A percentile compares a stretch with the other conserved stretches of the same genome.
phyloP scores from a whole-genome alignment of 306 rosid species.

The Oemleria cerasiformis region DNA sequence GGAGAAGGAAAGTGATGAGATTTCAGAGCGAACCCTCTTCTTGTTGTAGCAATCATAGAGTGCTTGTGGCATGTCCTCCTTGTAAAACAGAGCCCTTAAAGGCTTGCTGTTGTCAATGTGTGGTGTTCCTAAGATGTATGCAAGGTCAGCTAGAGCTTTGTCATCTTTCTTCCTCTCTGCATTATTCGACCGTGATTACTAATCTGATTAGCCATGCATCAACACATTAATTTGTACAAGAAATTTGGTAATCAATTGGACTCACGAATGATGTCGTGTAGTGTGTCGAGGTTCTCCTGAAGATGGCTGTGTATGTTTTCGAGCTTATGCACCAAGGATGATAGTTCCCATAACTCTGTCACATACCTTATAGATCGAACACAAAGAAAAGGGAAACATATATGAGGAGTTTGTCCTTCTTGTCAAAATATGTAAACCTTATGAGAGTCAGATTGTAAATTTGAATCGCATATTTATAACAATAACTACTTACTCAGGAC shows the following conservation, averaged over 20 bases:
- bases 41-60: constrained; percentile 49
- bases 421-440: background rate
- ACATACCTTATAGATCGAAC: constrained; percentile 34
- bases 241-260: background rate
- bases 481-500: constrained; percentile 36
- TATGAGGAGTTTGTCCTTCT: background rate
- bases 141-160: constrained; percentile 35
- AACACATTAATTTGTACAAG: background rate
- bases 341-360: constrained; percentile 72
- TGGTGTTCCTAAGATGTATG: constrained; percentile 31
- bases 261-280: constrained; percentile 10
- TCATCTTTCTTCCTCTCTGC: constrained; percentile 49
- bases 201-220: background rate
- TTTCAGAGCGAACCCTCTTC: constrained; percentile 39
- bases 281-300: constrained; percentile 4
- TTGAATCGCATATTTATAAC: background rate
- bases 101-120: constrained; percentile 52
- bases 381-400: background rate
- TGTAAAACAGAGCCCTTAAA: constrained; percentile 41
- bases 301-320: constrained; percentile 52
- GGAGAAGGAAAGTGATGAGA: background rate
- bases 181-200: background rate
- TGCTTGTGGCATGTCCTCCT: constrained; percentile 39
- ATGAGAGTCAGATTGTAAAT: background rate
- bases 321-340: constrained; percentile 62